Percentiles rank a stretch among this genome's conserved stretches.
Conservation (phyloP, 2,329 filamentous ascomycete species). For the Fusarium poae region DNA sequence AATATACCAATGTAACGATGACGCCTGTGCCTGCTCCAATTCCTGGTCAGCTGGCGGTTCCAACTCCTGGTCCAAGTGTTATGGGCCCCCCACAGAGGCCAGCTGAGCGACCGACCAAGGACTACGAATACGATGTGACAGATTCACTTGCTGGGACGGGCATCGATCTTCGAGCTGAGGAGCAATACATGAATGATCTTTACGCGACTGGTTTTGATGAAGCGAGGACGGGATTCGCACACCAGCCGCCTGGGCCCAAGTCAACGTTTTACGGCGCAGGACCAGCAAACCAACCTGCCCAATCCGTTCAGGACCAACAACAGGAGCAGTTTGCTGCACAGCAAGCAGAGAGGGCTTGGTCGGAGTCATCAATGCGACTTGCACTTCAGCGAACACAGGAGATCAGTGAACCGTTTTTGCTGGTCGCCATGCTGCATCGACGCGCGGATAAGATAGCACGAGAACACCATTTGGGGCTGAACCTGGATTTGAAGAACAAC, state of each 20-base stretch:
- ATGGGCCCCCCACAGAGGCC: conserved; percentile 73
- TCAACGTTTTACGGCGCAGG: conserved; percentile 74
- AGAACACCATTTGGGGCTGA: conserved; percentile 69
- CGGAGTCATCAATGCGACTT: conserved; percentile 71
- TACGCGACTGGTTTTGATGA: conserved; percentile 68
- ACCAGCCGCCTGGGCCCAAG: conserved; percentile 67
- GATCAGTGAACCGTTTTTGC: conserved; percentile 79
- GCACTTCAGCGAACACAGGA: conserved; percentile 75
- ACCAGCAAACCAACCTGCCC: conserved; percentile 72
- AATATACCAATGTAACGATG: conserved; percentile 47
- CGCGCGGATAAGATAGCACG: conserved; percentile 69
- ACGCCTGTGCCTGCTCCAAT: conserved; percentile 46
- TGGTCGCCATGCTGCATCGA: conserved; percentile 71
- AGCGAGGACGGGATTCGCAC: conserved; percentile 63
- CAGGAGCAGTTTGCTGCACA: conserved; percentile 76
- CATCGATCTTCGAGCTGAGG: conserved; percentile 88
- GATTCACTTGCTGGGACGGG: conserved; percentile 88
- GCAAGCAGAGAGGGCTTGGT: conserved; percentile 74
- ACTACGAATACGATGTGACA: conserved; percentile 78
- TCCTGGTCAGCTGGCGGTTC: conserved; percentile 42
- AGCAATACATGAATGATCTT: conserved; percentile 80
- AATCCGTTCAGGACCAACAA: conserved; percentile 58
- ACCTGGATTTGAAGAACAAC: conserved; percentile 66
- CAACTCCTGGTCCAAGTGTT: conserved; percentile 48
- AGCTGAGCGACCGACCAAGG: conserved; percentile 72